A percentile compares a stretch with the other conserved stretches of the same genome.
Evolutionary conservation across 768 basidiomycete genomes (phyloP).

Genomic region (Suillus weaverae): DNA sequence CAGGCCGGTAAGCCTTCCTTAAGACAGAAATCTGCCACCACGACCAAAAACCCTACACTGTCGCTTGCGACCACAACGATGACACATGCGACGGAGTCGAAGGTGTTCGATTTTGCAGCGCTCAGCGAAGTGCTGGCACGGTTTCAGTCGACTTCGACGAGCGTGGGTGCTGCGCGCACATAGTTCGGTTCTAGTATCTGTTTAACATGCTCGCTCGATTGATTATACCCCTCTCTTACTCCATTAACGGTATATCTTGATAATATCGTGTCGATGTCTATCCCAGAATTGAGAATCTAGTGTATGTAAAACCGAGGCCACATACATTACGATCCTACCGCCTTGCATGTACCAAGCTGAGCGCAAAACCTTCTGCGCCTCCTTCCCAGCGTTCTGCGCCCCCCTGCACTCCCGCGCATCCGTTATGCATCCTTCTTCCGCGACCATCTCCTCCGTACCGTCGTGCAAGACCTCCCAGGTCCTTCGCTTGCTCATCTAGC

Average conservation of each 20-base stretch:
- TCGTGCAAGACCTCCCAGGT: neutral
- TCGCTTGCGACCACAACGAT: slow-evolving; percentile 18
- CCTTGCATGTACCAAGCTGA: neutral
- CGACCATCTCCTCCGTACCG: neutral
- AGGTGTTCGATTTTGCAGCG: slow-evolving; percentile 25
- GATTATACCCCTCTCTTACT: neutral
- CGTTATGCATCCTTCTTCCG: neutral
- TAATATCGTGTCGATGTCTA: neutral
- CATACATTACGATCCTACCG: neutral
- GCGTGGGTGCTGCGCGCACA: neutral
- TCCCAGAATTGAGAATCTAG: neutral
- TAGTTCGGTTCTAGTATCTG: neutral
- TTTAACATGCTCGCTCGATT: neutral
- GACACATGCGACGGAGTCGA: slow-evolving; percentile 10
- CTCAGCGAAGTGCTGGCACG: slow-evolving; percentile 29
- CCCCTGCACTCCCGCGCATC: neutral
- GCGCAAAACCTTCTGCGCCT: neutral
- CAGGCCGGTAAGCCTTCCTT: slow-evolving; percentile 10
- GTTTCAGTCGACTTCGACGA: slow-evolving; percentile 18
- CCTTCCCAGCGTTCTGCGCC: neutral
- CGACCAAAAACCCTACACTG: slow-evolving; percentile 5
- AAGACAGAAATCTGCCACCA: slow-evolving; percentile 15
- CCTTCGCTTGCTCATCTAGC: neutral
- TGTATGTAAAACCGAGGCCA: neutral
- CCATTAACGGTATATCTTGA: too few relatives aligned